phyloP scores from a whole-genome alignment of 345 rosid genomes.

The Cardamine occulta region DNA sequence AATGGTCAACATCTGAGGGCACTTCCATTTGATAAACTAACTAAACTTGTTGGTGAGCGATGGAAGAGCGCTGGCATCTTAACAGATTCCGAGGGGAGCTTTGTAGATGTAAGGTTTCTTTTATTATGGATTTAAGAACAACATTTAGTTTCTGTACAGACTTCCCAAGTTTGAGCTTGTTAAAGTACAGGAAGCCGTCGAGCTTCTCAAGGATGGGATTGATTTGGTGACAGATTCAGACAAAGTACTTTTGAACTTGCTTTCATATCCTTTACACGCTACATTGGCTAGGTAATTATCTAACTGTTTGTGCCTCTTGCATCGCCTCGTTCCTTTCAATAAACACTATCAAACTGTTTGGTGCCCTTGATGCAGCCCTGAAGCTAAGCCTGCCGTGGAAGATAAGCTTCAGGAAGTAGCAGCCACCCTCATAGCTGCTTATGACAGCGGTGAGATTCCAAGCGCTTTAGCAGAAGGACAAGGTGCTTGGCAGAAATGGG shows the following conservation, averaged over 20 bases:
- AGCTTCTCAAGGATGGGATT: conserved; percentile 93
- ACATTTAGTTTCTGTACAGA: not conserved
- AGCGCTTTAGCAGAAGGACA: conserved; percentile 74
- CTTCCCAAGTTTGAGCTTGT: conserved; percentile 31
- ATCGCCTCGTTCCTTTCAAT: not conserved
- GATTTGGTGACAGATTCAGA: conserved; percentile 93
- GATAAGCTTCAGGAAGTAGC: conserved; percentile 81
- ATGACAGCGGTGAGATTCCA: conserved; percentile 77
- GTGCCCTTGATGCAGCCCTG: conserved; percentile 55
- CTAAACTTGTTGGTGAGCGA: conserved; percentile 72
- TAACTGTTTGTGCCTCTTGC: conserved; percentile 14
- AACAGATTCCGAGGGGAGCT: conserved; percentile 60
- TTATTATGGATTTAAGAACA: not conserved
- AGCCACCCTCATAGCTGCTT: conserved; percentile 70
- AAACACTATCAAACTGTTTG: conserved; percentile 6
- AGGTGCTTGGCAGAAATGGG: conserved; percentile 93
- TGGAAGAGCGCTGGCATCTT: conserved; percentile 80
- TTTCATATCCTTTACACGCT: conserved; percentile 79
- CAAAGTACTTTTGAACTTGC: conserved; percentile 69
- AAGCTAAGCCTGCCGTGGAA: conserved; percentile 65
- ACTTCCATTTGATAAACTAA: conserved; percentile 65
- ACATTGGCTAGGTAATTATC: conserved; percentile 68
- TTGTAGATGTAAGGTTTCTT: conserved; percentile 64
- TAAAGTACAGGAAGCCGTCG: conserved; percentile 74
- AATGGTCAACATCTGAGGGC: conserved; percentile 88